Conservation (phyloP, 2,329 filamentous ascomycete genomes). For the Pseudogymnoascus sp. region DNA sequence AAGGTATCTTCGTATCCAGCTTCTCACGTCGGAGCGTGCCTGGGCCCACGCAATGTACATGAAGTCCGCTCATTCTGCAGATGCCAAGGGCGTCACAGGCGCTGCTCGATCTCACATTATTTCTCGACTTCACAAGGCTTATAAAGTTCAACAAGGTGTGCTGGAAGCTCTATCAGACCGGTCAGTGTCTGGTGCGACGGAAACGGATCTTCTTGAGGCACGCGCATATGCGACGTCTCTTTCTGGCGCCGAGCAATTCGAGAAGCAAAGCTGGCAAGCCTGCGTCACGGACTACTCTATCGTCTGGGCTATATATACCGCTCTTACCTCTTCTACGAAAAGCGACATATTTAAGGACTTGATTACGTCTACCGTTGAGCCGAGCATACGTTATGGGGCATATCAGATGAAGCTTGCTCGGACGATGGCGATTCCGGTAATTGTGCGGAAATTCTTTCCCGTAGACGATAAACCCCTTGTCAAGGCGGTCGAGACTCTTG, state of each 20-base stretch:
- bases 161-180: constrained; percentile 58
- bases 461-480: constrained; percentile 54
- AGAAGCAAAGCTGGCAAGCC: constrained; percentile 77
- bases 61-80: constrained; percentile 73
- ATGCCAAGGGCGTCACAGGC: constrained; percentile 71
- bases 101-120: constrained; percentile 81
- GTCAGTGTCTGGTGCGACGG: constrained; percentile 54
- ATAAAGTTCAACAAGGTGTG: constrained; percentile 60
- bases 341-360: constrained; percentile 81
- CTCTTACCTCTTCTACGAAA: constrained; percentile 57
- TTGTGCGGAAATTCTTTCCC: constrained; percentile 74
- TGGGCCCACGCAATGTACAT: constrained; percentile 96
- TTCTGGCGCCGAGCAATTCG: constrained; percentile 70
- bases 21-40: constrained; percentile 81
- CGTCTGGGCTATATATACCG: constrained; percentile 74
- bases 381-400: constrained; percentile 86
- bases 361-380: constrained; percentile 77
- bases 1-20: constrained; percentile 69
- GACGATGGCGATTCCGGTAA: constrained; percentile 70
- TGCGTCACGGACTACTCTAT: constrained; percentile 71
- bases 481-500: constrained; percentile 60
- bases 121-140: constrained; percentile 76
- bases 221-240: constrained; percentile 75
- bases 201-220: constrained; percentile 73
- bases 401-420: constrained; percentile 86